These are phyloP conservation scores for Cupressus sempervirens DNA, from an alignment of 75 land plant species.

Conservation along the genomic window DNA sequence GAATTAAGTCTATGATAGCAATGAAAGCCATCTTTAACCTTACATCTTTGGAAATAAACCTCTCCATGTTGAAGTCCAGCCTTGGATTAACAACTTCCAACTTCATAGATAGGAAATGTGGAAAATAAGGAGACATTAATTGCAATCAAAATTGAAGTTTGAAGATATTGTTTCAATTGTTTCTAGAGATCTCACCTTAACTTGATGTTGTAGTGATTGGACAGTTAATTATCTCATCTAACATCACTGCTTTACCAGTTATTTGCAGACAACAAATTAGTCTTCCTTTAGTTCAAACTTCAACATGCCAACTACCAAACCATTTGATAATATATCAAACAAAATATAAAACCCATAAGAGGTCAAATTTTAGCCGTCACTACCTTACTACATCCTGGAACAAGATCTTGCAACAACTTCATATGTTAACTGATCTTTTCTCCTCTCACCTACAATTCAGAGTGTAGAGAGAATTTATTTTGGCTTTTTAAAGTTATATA, in stretches of 20 bases:
- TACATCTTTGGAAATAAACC: conserved; percentile 29
- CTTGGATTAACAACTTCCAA: conserved; percentile 36
- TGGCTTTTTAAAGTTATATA: background rate
- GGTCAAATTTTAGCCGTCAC: too few relatives aligned
- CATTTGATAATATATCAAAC: too few relatives aligned
- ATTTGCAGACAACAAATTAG: conserved; percentile 32
- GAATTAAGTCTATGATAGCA: background rate
- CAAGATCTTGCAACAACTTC: too few relatives aligned
- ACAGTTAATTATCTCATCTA: conserved; percentile 93
- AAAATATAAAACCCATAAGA: too few relatives aligned
- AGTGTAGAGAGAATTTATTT: background rate
- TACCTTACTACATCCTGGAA: too few relatives aligned
- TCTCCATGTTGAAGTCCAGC: conserved; percentile 33
- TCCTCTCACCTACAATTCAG: conserved; percentile 21
- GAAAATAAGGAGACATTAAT: background rate
- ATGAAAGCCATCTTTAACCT: background rate
- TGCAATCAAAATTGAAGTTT: too few relatives aligned
- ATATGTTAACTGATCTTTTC: conserved; percentile 47
- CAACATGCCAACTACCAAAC: background rate
- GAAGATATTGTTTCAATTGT: background rate
- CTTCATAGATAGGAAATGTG: conserved; percentile 42
- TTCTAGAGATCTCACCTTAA: conserved; percentile 49
- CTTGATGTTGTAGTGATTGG: conserved; percentile 78
- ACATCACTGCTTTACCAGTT: conserved; percentile 87
- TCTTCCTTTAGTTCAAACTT: conserved; percentile 4